Evolutionary conservation across 805 yeast genomes (phyloP).

Genomic region (Starmerella potacharoeniae): DNA sequence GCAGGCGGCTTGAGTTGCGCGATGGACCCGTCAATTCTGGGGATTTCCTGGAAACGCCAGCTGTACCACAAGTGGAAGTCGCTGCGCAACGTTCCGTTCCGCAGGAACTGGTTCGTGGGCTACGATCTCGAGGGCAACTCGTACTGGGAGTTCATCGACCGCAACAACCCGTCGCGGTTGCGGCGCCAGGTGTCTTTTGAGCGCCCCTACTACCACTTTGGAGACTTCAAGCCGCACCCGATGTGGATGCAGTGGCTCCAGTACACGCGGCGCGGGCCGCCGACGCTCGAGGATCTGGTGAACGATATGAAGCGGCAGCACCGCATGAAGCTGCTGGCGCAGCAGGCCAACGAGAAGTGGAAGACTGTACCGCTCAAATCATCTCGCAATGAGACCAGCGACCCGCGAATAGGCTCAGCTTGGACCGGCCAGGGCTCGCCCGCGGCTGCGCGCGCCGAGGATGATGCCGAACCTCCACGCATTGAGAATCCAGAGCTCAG

Average conservation of each 20-base stretch:
- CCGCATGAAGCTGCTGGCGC: slow-evolving; percentile 40
- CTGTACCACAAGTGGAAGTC: slow-evolving; percentile 44
- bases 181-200: slow-evolving; percentile 43
- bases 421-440: slow-evolving; percentile 15
- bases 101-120: slow-evolving; percentile 53
- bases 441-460: neutral
- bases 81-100: slow-evolving; percentile 52
- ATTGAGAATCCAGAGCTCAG: neutral
- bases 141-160: slow-evolving; percentile 67
- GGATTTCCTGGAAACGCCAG: slow-evolving; percentile 19
- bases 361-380: slow-evolving; percentile 26
- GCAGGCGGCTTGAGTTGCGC: neutral
- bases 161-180: slow-evolving; percentile 39
- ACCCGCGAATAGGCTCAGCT: slow-evolving; percentile 18
- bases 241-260: slow-evolving; percentile 80
- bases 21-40: slow-evolving; percentile 7
- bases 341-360: slow-evolving; percentile 34
- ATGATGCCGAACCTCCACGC: neutral
- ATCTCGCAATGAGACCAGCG: neutral
- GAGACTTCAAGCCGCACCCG: slow-evolving; percentile 29
- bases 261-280: slow-evolving; percentile 46
- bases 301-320: slow-evolving; percentile 47
- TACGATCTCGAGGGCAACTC: slow-evolving; percentile 77
- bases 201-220: slow-evolving; percentile 31
- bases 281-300: slow-evolving; percentile 50